Evolutionary conservation across 768 basidiomycete species (phyloP).

Genomic region (Amanita muscaria): DNA sequence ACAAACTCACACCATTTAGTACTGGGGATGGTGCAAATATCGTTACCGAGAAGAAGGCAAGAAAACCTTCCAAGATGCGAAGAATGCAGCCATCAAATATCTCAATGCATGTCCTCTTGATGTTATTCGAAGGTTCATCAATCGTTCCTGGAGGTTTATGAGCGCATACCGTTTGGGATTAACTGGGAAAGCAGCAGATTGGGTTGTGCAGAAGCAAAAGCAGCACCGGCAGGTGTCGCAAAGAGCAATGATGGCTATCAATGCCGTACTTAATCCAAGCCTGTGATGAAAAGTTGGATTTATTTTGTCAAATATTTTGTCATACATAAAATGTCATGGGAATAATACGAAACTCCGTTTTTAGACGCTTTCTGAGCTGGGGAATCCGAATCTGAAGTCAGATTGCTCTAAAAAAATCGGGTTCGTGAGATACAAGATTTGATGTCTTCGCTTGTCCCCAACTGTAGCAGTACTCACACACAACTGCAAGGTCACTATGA

Average conservation of each 20-base stretch:
- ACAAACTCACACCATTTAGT: constrained; percentile 11
- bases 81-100: constrained; percentile 16
- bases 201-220: constrained; percentile 29
- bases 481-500: too few relatives aligned
- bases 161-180: constrained; percentile 26
- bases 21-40: constrained; percentile 31
- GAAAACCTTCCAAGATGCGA: constrained; percentile 23
- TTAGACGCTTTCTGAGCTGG: constrained; percentile 13
- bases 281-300: too few relatives aligned
- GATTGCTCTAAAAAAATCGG: constrained; percentile 13
- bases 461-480: too few relatives aligned
- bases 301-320: constrained; percentile 17
- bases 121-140: constrained; percentile 28
- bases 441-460: constrained; percentile 20
- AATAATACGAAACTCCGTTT: constrained; percentile 16
- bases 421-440: constrained; percentile 9
- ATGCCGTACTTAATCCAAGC: constrained; percentile 18
- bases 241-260: constrained; percentile 23
- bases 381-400: constrained; percentile 16
- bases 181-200: constrained; percentile 28
- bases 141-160: constrained; percentile 27
- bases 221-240: constrained; percentile 20
- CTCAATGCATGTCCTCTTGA: constrained; percentile 31
- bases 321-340: constrained; percentile 14
- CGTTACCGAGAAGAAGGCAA: constrained; percentile 23